Base-by-base conservation (phyloP, 2,329 filamentous ascomycete species). In the Monilinia aucupariae region DNA sequence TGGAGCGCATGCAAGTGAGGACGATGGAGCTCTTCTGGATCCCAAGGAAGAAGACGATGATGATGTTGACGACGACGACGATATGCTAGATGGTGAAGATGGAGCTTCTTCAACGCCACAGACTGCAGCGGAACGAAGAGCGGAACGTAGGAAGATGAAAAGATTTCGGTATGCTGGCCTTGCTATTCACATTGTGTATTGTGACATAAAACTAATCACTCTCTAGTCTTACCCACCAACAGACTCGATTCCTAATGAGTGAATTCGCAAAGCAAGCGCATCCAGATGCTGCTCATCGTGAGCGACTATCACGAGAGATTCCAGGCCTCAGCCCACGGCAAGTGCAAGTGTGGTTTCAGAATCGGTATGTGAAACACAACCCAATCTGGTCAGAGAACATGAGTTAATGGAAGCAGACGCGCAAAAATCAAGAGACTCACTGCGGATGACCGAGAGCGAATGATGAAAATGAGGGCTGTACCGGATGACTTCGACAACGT, bases 281-380 rank as follows among this genome's bases (percentile, higher is more conserved):
- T 74, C 92, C 92, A 9, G 92, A 97, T 77, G 92, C 92, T 48
- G 90, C 90, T 53, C 92, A 96, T 75, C 83, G 92, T 66, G 92
- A 96, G 74, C 83, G 91, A 53, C 80, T 97, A 45, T 93, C 92
- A 4, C 82, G 89, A 67, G 91, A 97, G 74, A 97, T 97, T 52
- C 92, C 93, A 39, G 93, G 92, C 0, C 78, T 97, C 55, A 96
- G 90, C 71, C 91, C 92, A 45, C 85, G 92, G 65, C 92, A 97
- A 74, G 93, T 97, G 30, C 92, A 97, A 76, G 92, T 97, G 56
- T 97, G 92, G 93, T 97, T 97, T 77, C 92, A 97, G 76, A 97
- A 97, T 77, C 85, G 92, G 92, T 96, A 82, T 70, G 82, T 72
- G 59, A 66, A 53, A n/a, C 27, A 53, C 22, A 61, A 25, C 27